Conservation (phyloP, 2,329 filamentous ascomycete genomes). For the Diaporthe aspalathi region DNA sequence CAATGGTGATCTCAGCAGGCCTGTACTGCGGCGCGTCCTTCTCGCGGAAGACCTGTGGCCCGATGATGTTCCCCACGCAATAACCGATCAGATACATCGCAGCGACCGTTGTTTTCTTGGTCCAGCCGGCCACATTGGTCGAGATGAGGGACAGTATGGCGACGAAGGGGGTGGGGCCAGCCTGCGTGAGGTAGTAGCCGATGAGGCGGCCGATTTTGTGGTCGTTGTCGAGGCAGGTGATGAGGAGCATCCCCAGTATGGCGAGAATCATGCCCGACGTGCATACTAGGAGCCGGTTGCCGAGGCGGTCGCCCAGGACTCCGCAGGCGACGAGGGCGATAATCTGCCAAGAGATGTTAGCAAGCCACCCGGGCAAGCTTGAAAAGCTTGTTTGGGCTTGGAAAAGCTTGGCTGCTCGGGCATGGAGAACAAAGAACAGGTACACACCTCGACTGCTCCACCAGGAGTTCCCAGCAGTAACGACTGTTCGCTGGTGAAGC, state of each 20-base stretch:
- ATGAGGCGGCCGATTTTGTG: constrained; percentile 69
- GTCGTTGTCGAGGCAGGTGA: constrained; percentile 69
- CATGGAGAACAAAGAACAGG: background rate
- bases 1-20: constrained; percentile 72
- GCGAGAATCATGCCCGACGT: constrained; percentile 62
- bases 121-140: constrained; percentile 68
- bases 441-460: constrained; percentile 72
- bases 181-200: constrained; percentile 74
- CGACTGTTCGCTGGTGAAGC: constrained; percentile 71
- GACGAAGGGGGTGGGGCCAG: constrained; percentile 71
- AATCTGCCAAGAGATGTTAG: constrained; percentile 41
- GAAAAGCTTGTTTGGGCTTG: constrained; percentile 55
- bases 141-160: constrained; percentile 72
- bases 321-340: constrained; percentile 45
- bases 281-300: constrained; percentile 68
- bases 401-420: constrained; percentile 35
- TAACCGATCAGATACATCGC: constrained; percentile 65
- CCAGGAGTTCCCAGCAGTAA: constrained; percentile 74
- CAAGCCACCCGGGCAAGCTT: constrained; percentile 52
- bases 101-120: constrained; percentile 69
- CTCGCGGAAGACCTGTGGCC: constrained; percentile 67
- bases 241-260: constrained; percentile 72
- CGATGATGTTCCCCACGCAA: constrained; percentile 64
- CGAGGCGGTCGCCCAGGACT: constrained; percentile 66
- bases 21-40: constrained; percentile 69